These are phyloP conservation scores for Somion occarium DNA, from an alignment of 1,284 basidiomycete genomes.

Conservation along the genomic window DNA sequence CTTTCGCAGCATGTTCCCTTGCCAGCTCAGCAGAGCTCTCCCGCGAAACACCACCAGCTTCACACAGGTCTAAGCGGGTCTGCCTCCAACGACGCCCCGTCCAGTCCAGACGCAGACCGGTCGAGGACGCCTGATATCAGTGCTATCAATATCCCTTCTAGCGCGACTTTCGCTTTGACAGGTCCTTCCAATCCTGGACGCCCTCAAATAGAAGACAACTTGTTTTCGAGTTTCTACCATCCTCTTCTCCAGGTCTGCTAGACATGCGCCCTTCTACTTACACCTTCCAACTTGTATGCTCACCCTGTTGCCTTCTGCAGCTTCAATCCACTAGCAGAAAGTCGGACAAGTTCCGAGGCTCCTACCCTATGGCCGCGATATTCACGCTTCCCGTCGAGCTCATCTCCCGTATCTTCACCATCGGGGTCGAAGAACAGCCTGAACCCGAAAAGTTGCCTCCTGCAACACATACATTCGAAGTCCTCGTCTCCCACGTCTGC, in stretches of 20 bases:
- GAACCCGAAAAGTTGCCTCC: constrained; percentile 32
- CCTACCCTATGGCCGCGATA: constrained; percentile 26
- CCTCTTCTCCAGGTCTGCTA: background rate
- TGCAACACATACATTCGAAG: constrained; percentile 38
- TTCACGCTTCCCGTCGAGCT: constrained; percentile 52
- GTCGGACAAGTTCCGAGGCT: background rate
- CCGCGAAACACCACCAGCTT: too few relatives aligned
- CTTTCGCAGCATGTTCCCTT: too few relatives aligned
- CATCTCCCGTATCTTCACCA: constrained; percentile 45
- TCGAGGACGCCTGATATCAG: too few relatives aligned
- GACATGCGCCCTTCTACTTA: background rate
- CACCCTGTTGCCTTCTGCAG: background rate
- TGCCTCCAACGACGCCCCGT: too few relatives aligned
- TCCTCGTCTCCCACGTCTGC: constrained; percentile 50
- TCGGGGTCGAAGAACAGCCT: constrained; percentile 43
- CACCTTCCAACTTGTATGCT: background rate
- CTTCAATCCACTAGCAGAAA: background rate
- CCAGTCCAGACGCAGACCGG: too few relatives aligned
- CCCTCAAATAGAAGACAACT: background rate
- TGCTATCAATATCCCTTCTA: background rate
- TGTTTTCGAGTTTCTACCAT: background rate
- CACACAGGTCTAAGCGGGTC: too few relatives aligned
- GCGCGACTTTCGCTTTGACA: background rate
- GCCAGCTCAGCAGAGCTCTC: too few relatives aligned
- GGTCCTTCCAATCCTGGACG: background rate